phyloP scores from a whole-genome alignment of 148 eudicot species.

The Amaranthus palmeri region DNA sequence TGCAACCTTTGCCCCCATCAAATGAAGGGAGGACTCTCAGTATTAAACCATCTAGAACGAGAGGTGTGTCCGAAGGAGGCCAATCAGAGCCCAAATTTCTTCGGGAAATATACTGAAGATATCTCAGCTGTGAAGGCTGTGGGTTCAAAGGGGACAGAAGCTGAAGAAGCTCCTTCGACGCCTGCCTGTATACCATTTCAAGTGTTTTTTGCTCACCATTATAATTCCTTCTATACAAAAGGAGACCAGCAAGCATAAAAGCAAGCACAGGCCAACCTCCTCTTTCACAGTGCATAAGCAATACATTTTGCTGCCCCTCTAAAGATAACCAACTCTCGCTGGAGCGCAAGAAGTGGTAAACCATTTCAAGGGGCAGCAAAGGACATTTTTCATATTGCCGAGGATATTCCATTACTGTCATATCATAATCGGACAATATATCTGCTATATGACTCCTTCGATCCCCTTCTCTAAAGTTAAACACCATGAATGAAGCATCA shows the following conservation, averaged over 20 bases:
- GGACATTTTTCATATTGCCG: constrained; percentile 67
- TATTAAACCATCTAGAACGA: constrained; percentile 50
- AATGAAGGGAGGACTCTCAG: constrained; percentile 50
- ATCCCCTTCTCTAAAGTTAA: constrained; percentile 75
- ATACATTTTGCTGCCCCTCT: constrained; percentile 70
- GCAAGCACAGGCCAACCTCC: constrained; percentile 89
- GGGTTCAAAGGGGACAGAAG: constrained; percentile 57
- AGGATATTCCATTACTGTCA: constrained; percentile 87
- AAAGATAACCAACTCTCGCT: constrained; percentile 72
- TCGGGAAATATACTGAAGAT: constrained; percentile 66
- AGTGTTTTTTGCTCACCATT: constrained; percentile 71
- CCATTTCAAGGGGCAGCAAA: constrained; percentile 65
- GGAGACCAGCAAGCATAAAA: constrained; percentile 78
- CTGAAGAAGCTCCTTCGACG: constrained; percentile 64
- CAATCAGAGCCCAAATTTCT: constrained; percentile 53
- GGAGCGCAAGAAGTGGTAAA: constrained; percentile 67
- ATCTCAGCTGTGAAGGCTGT: constrained; percentile 68
- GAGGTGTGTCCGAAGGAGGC: constrained; percentile 55
- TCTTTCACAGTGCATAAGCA: constrained; percentile 77
- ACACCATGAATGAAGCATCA: constrained; percentile 81
- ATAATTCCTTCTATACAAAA: constrained; percentile 60
- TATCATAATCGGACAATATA: constrained; percentile 60
- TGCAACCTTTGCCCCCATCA: constrained; percentile 57
- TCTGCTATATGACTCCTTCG: constrained; percentile 64
- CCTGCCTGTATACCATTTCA: constrained; percentile 76